Evolutionary conservation across 179 eudicot genomes (phyloP).

Genomic region (Amaranthus tricolor): DNA sequence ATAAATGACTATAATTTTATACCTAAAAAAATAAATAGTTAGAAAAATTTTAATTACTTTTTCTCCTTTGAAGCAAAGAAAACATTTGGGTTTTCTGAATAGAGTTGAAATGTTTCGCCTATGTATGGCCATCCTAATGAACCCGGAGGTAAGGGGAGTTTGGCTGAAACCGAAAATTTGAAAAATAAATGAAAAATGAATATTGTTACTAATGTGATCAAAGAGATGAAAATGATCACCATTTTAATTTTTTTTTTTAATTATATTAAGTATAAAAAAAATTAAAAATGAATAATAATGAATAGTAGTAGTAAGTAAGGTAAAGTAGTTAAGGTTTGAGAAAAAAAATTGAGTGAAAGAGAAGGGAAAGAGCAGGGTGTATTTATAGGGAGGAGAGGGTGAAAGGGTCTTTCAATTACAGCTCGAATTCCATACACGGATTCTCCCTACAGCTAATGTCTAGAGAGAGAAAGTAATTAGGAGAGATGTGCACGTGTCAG

Average conservation of each 20-base stretch:
- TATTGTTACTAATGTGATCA: conserved; percentile 20
- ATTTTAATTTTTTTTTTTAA: background rate
- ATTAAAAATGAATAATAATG: background rate
- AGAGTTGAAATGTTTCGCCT: conserved; percentile 70
- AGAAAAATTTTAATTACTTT: conserved; percentile 43
- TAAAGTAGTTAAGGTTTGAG: background rate
- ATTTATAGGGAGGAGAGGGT: conserved; percentile 27
- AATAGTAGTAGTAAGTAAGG: background rate
- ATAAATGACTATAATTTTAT: background rate
- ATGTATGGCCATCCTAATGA: conserved; percentile 70
- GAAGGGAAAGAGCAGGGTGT: conserved; percentile 10
- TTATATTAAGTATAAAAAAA: background rate
- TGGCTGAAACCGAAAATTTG: conserved; percentile 32
- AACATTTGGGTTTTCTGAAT: conserved; percentile 64
- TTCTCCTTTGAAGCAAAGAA: conserved; percentile 66
- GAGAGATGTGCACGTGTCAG: conserved; percentile 25
- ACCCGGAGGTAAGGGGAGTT: conserved; percentile 64
- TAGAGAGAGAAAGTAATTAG: conserved; percentile 6
- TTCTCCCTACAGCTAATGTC: conserved; percentile 31
- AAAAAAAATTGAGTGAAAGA: conserved; percentile 17
- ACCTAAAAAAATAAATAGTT: background rate
- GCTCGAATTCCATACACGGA: conserved; percentile 38
- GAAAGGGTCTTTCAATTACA: conserved; percentile 25
- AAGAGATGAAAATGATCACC: conserved; percentile 29
- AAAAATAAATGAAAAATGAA: conserved; percentile 27